Conservation (phyloP, 768 basidiomycete genomes). For the Auriscalpium microsporum region DNA sequence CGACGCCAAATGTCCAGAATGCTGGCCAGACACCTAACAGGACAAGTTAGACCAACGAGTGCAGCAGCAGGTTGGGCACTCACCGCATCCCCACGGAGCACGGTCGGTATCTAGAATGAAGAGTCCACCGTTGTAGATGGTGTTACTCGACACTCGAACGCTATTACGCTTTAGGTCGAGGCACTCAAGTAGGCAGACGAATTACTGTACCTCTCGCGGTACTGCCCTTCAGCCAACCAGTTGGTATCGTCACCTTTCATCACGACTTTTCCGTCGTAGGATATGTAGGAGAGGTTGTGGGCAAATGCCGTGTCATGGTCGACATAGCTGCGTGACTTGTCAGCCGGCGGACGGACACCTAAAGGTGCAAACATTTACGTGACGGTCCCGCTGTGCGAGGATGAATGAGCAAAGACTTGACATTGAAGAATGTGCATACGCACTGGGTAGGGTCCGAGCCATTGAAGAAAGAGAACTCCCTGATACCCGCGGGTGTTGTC, state of each 20-base stretch:
- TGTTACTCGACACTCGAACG: constrained; percentile 65
- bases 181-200: neutral
- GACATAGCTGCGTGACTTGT: constrained; percentile 44
- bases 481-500: neutral
- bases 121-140: constrained; percentile 64
- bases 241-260: constrained; percentile 74
- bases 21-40: constrained; percentile 71
- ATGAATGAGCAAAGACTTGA: neutral
- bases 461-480: constrained; percentile 8
- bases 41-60: neutral
- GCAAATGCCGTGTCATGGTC: constrained; percentile 44
- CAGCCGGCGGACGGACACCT: neutral
- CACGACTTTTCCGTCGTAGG: constrained; percentile 49
- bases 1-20: constrained; percentile 58
- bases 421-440: constrained; percentile 13
- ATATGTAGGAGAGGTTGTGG: constrained; percentile 46
- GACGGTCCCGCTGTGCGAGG: constrained; percentile 51
- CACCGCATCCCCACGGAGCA: constrained; percentile 88
- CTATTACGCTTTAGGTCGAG: constrained; percentile 27
- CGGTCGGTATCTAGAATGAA: constrained; percentile 78
- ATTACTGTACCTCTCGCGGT: constrained; percentile 48
- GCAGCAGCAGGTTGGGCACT: constrained; percentile 15
- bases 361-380: constrained; percentile 37
- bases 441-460: constrained; percentile 8
- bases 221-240: constrained; percentile 40